Base-by-base conservation (phyloP, 768 basidiomycete species). In the Lentinula detonsa region DNA sequence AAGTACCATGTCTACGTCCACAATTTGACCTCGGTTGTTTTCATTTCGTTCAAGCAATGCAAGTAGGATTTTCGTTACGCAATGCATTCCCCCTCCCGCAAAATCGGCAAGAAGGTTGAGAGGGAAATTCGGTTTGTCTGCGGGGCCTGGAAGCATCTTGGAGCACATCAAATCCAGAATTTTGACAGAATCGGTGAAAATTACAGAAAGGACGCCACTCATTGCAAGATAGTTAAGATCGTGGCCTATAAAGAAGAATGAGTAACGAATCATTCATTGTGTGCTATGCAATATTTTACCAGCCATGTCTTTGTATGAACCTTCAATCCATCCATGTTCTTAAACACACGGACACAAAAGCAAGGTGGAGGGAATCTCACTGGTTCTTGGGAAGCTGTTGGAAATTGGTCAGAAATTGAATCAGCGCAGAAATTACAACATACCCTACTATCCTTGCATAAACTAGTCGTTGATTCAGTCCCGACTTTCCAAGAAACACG, bases 181-280 rank as follows among this genome's bases (percentile, higher is more conserved):
- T 6, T 8, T 34, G 16, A 37, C 15, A 21, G 18, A 43, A 10
- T 21, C 39, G 58, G 2, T 23, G 49, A 21, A 6, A 66, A 74
- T 55, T 64, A 90, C 89, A 8, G 88, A 83, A 8, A 93, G 73
- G 3, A 88, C 78, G 0, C 91, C 91, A 61, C 88, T 91, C 37
- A 90, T 76, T 15, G 91, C 91, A 11, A 92, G 79, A 69, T 92
- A 93, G 70, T 93, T 93, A 60, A 93, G 81, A 68, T 94, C 91
- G 68, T 94, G 91, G 16, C 91, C 91, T 85, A 48, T 9, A 18
- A 10, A 45, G 18, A 60, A 35, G 58, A 13, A 37, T 43, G 42
- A 7, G 5, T 42, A 15, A 23, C 45, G 11, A 48, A 40, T 42
- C 49, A 50, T 31, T 3, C 9, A 39, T 13, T 39, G 13, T 39